These are phyloP conservation scores for Auricularia sp. DNA, from an alignment of 768 basidiomycete species.

Conservation along the genomic window DNA sequence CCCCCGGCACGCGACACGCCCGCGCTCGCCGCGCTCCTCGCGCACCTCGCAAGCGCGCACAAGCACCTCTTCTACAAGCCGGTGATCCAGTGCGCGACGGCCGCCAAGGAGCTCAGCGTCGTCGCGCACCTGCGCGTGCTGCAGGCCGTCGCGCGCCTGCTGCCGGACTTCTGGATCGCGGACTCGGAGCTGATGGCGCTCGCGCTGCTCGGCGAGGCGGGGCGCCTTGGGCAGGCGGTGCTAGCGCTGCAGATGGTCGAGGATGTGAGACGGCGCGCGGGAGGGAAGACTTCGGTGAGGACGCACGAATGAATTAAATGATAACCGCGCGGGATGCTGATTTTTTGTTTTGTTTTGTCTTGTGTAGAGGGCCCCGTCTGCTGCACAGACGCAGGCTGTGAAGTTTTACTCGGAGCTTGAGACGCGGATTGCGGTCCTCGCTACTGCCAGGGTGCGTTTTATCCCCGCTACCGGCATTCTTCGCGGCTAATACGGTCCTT, in stretches of 20 bases:
- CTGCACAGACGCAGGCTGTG: conserved; percentile 3
- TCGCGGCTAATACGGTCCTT: too few species aligned
- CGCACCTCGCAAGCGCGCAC: conserved; percentile 36
- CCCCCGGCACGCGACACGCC: conserved; percentile 40
- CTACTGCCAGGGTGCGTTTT: conserved; percentile 4
- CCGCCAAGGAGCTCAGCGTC: conserved; percentile 49
- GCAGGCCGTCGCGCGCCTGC: conserved; percentile 38
- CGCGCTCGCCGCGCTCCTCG: conserved; percentile 40
- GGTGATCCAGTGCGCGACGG: conserved; percentile 57
- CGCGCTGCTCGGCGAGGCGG: conserved; percentile 46
- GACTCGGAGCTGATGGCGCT: conserved; percentile 69
- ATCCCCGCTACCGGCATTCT: too few species aligned
- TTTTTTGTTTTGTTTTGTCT: too few species aligned
- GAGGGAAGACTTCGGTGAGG: not conserved
- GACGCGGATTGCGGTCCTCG: conserved; percentile 38
- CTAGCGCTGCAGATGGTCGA: conserved; percentile 51
- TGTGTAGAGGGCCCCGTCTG: conserved; percentile 5
- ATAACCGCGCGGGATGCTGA: too few species aligned
- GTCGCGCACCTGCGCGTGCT: conserved; percentile 49
- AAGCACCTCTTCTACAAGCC: conserved; percentile 66
- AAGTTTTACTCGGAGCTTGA: conserved; percentile 49
- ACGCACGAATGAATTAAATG: not conserved
- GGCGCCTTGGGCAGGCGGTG: conserved; percentile 52
- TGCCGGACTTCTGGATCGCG: conserved; percentile 55
- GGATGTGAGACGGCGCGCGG: not conserved